Conservation (phyloP, 2,329 filamentous ascomycete genomes). For the Fusarium abutilonis region DNA sequence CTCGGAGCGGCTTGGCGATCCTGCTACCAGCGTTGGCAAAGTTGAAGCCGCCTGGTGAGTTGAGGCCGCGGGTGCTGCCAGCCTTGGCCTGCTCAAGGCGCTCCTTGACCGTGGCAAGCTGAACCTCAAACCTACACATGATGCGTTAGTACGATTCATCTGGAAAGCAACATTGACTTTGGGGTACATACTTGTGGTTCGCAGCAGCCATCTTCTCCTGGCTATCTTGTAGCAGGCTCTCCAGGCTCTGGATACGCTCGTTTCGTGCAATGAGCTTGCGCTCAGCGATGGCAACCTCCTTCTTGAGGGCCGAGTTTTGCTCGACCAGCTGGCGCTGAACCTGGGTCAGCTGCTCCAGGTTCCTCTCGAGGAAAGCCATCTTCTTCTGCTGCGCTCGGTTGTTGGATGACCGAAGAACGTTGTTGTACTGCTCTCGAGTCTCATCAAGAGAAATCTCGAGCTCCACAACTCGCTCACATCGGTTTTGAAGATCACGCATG, state of each 20-base stretch:
- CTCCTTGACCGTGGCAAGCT: slow-evolving; percentile 97
- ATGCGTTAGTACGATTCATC: slow-evolving; percentile 43
- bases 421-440: slow-evolving; percentile 98
- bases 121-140: slow-evolving; percentile 84
- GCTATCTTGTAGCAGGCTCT: slow-evolving; percentile 91
- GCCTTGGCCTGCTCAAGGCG: slow-evolving; percentile 94
- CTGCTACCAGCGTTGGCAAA: slow-evolving; percentile 72
- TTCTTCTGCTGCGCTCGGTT: slow-evolving; percentile 99
- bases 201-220: slow-evolving; percentile 98
- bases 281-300: slow-evolving; percentile 98
- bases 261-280: slow-evolving; percentile 96
- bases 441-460: slow-evolving; percentile 97
- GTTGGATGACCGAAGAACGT: slow-evolving; percentile 94
- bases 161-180: neutral
- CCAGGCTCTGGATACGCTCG: slow-evolving; percentile 94
- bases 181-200: slow-evolving; percentile 85
- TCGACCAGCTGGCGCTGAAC: slow-evolving; percentile 98
- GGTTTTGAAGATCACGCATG: slow-evolving; percentile 98
- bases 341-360: slow-evolving; percentile 96
- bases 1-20: slow-evolving; percentile 75
- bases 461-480: slow-evolving; percentile 97
- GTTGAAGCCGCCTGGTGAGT: slow-evolving; percentile 75
- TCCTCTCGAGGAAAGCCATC: slow-evolving; percentile 99
- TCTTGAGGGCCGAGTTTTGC: slow-evolving; percentile 96
- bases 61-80: slow-evolving; percentile 86